A percentile compares a stretch with the other conserved stretches of the same genome.
Conservation (phyloP, 169 alveolate genomes). For the Eimeria acervulina region DNA sequence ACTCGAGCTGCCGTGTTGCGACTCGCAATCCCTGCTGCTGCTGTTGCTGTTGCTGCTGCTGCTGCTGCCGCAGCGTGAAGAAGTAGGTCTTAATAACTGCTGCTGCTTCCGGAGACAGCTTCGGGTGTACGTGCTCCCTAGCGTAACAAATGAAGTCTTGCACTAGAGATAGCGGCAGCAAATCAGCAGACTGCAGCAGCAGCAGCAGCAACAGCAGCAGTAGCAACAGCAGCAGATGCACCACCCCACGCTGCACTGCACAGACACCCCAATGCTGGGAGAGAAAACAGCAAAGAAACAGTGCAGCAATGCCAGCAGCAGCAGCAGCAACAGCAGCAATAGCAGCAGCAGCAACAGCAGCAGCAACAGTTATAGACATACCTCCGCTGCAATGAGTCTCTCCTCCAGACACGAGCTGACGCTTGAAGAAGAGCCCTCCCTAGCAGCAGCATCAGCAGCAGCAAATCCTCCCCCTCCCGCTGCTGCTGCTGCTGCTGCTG, state of each 20-base stretch:
- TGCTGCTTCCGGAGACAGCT: slow-evolving; percentile 54
- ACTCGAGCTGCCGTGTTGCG: slow-evolving; percentile 67
- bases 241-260: not conserved
- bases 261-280: not conserved
- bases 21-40: slow-evolving; percentile 55
- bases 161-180: slow-evolving; percentile 38
- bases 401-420: not conserved
- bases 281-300: not conserved
- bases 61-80: too few relatives aligned
- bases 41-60: slow-evolving; percentile 55
- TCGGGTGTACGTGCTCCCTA: slow-evolving; percentile 56
- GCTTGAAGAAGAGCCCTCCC: not conserved
- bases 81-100: not conserved
- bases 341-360: not conserved
- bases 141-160: slow-evolving; percentile 45
- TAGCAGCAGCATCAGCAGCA: not conserved
- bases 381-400: slow-evolving; percentile 23
- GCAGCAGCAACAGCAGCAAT: slow-evolving; percentile 1
- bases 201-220: not conserved
- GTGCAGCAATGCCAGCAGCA: not conserved
- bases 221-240: too few relatives aligned
- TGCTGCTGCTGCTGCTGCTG: slow-evolving; percentile 22
- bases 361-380: not conserved
- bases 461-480: too few relatives aligned
- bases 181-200: slow-evolving; percentile 40